Percentiles rank a stretch among this genome's conserved stretches.
Conservation (phyloP, 176 grass and related monocot genomes). For the Zizania latifolia region DNA sequence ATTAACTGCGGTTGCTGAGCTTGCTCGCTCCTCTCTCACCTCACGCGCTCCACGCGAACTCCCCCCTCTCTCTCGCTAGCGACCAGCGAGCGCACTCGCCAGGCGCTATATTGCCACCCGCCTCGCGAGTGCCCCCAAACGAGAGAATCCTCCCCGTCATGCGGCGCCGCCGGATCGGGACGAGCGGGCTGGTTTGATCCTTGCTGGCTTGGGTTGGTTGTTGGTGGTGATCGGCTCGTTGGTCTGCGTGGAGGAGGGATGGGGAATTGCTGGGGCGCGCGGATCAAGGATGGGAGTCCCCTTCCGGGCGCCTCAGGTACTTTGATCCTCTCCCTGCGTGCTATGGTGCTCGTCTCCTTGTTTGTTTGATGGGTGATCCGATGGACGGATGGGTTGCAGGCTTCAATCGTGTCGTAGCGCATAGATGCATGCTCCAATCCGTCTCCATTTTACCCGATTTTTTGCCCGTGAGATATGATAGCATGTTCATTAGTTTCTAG, state of each 20-base stretch:
- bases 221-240: not conserved
- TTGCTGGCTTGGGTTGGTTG: not conserved
- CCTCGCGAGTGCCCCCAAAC: not conserved
- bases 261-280: conserved; percentile 74
- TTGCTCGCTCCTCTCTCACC: not conserved
- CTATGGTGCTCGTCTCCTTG: not conserved
- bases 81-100: not conserved
- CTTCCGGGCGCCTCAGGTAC: conserved; percentile 47
- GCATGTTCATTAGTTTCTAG: not conserved
- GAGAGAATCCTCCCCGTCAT: not conserved
- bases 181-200: not conserved
- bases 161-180: not conserved
- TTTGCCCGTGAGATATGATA: not conserved
- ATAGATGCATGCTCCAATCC: not conserved
- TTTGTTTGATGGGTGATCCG: not conserved
- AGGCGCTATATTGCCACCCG: not conserved
- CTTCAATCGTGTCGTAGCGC: not conserved
- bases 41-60: conserved; percentile 27
- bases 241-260: conserved; percentile 30
- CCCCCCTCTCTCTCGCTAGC: not conserved
- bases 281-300: conserved; percentile 66
- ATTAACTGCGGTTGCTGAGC: conserved; percentile 18
- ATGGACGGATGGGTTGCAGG: not conserved
- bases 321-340: not conserved
- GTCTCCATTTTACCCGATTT: not conserved